phyloP scores from a whole-genome alignment of 345 rosid species.

The Linum tenue region DNA sequence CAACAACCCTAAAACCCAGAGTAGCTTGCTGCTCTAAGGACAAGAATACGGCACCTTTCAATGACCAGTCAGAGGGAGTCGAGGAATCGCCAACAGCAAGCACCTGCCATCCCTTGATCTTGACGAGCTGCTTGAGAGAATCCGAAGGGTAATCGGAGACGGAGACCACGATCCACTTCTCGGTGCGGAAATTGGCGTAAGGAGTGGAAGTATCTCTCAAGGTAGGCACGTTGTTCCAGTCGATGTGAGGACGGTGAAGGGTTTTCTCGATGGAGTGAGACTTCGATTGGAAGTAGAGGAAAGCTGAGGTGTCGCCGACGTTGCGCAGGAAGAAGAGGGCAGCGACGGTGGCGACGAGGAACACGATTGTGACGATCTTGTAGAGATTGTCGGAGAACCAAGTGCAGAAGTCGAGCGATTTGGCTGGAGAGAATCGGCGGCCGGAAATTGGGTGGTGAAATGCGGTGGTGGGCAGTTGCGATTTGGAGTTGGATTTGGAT shows the following conservation, averaged over 20 bases:
- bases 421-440: constrained; percentile 47
- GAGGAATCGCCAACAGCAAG: constrained; percentile 78
- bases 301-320: constrained; percentile 54
- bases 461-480: constrained; percentile 17
- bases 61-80: constrained; percentile 81
- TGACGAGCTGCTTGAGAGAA: constrained; percentile 46
- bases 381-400: constrained; percentile 40
- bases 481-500: background rate
- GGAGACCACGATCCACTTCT: constrained; percentile 15
- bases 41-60: constrained; percentile 75
- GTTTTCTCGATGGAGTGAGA: constrained; percentile 35
- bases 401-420: constrained; percentile 68
- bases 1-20: constrained; percentile 60
- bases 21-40: constrained; percentile 80
- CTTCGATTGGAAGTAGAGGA: constrained; percentile 54
- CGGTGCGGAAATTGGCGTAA: constrained; percentile 36
- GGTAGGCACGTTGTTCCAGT: constrained; percentile 50
- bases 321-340: constrained; percentile 56
- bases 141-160: constrained; percentile 70
- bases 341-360: constrained; percentile 48
- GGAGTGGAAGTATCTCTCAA: constrained; percentile 53
- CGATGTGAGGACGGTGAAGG: constrained; percentile 32
- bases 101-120: constrained; percentile 87
- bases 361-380: constrained; percentile 32
- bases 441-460: constrained; percentile 31